Base-by-base conservation (phyloP, 768 basidiomycete genomes). In the Lactarius tabidus region DNA sequence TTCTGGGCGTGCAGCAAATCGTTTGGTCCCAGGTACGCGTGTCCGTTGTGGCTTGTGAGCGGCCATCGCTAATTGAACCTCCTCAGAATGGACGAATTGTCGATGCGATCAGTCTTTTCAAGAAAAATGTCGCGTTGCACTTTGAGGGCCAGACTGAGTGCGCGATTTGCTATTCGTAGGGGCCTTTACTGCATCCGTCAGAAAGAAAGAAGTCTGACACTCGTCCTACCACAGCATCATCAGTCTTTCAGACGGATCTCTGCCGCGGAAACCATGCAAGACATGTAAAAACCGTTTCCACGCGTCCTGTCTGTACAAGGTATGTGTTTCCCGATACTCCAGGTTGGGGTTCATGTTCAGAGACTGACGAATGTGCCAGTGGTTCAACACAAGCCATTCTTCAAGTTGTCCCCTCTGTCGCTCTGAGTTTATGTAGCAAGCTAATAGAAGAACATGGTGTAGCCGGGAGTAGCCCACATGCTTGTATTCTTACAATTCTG, bases 81-180 rank as follows among this genome's bases (percentile, higher is more conserved):
- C 7, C 1, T 33, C 73, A 97, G 95, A 95, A 94, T 70, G 95
- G 95, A 7, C 84, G 88, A 57, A 88, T 99, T 33, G 81, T 91
- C 12, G 97, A 98, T 72, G 95, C 91, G 0, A 75, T 98, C 23
- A 82, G 84, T 6, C 77, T 96, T 64, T 98, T 98, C 83, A 95
- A 95, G 77, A 93, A 90, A 77, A 98, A 98, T 72, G 94, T 95
- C 52, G 81, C 86, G 0, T 81, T 91, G 23, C 93, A 98, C 74
- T 99, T 98, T 72, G 93, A 96, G 68, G 96, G 96, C 7, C 90
- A 95, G 74, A 91, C 91, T 2, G 94, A 96, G 70, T 99, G 97
- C 75, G 93, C 96, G 1, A 98, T 99, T 65, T 96, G 94, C 72
- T 96, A 95, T 74, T 93, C 91, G 89, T 94, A 71, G 72, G 89